Base-by-base conservation (phyloP, 371 early-diverging fungal genomes). In the Syncephalastrum sp. region DNA sequence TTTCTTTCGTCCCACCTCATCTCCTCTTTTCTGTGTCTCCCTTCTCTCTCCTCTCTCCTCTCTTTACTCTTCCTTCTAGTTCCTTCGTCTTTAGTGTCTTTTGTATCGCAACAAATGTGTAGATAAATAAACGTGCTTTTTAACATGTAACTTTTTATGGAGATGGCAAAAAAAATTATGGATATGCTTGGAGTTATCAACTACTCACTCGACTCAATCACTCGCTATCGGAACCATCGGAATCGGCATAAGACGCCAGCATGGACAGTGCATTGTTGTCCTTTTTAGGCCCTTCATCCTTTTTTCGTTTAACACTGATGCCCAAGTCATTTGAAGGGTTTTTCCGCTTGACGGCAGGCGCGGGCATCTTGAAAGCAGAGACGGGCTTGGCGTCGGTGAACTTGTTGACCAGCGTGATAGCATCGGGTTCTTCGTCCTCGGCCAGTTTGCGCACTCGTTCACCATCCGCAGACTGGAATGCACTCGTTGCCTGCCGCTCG, bases 381-480 rank as follows among this genome's bases (percentile, higher is more conserved):
- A 80, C 19, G 0, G 68, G 48, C 29, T 64, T 53, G 0, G 69
- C 69, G 49, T 15, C 56, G 57, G 4, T 69, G 54, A 16, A 65
- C 63, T 46, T 74, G 67, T 70, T 49, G 47, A 81, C 74, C 2
- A 86, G 57, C 25, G 69, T 38, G 21, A 84, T 65, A 2, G 77
- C 80, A 53, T 73, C 76, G 0, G 74, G 71, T 47, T 81, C 82
- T 0, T 65, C 73, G 3, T 83, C 87, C 47, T 86, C 84, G 8
- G 59, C 45, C 7, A 87, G 60, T 25, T 91, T 81, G 54, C 86
- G 83, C n/a, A 91, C 86, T 25, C 77, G 58, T 44, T 86, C 84
- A 17, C 91, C 92, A 65, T 86, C 87, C 0, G 64, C 88, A 12
- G 83, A 79, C 24, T 81, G 69, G 60, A 94, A 95, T 1, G 85